phyloP scores from a whole-genome alignment of 345 rosid genomes.

The Cardamine resedifolia region DNA sequence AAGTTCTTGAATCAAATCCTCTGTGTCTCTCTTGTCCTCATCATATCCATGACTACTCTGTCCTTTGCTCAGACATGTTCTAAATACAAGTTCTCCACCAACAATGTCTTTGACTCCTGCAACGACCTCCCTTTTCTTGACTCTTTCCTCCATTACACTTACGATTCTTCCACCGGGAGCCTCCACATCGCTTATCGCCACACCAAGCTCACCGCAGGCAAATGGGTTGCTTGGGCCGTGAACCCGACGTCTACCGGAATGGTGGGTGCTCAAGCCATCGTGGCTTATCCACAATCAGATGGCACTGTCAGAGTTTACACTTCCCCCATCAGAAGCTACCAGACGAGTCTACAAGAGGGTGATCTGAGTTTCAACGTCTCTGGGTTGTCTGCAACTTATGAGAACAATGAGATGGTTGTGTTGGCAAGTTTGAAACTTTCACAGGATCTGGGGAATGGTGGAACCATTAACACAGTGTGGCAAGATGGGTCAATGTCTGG shows the following conservation, averaged over 20 bases:
- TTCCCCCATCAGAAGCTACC: conserved; percentile 54
- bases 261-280: conserved; percentile 80
- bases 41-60: conserved; percentile 11
- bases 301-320: conserved; percentile 69
- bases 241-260: conserved; percentile 69
- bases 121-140: conserved; percentile 67
- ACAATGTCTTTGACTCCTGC: conserved; percentile 64
- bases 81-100: conserved; percentile 56
- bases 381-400: conserved; percentile 51
- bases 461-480: conserved; percentile 74
- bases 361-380: conserved; percentile 67
- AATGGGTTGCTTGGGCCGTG: conserved; percentile 92
- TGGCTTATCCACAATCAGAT: conserved; percentile 60
- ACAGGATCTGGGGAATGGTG: conserved; percentile 28
- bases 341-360: conserved; percentile 53
- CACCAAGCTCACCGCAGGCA: conserved; percentile 44
- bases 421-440: conserved; percentile 59
- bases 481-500: conserved; percentile 71
- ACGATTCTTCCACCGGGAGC: conserved; percentile 49
- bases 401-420: conserved; percentile 62
- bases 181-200: conserved; percentile 81
- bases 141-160: conserved; percentile 73
- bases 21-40: conserved; percentile 27
- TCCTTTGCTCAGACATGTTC: conserved; percentile 57
- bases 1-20: conserved; percentile 25